Base-by-base conservation (phyloP, 2,329 filamentous ascomycete species). In the Neofusicoccum umdonicola region DNA sequence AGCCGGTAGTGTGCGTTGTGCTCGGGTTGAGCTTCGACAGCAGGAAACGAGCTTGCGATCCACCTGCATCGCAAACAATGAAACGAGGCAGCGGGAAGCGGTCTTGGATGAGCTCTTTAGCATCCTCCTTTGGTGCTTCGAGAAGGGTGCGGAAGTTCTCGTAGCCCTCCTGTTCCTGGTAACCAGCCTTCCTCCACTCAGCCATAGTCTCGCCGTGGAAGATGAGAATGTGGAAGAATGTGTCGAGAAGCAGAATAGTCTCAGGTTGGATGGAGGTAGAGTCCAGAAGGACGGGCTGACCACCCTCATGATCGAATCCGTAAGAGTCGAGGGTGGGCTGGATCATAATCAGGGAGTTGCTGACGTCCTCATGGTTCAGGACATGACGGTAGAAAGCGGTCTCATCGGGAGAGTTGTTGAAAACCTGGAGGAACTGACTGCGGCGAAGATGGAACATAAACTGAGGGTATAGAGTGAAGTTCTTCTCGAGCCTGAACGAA, bases 391-490 rank as follows among this genome's bases (percentile, higher is more conserved):
- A 97, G 80, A 99, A 99, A n/a, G 95, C 95, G 27, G 95, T 99
- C 80, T 99, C 95, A 72, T 99, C 95, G 7, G 95, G 95, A 0
- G 94, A 98, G 79, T 98, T 99, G 83, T 99, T 99, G 86, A 99
- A 99, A 65, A 99, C 93, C 75, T 99, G 95, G 69, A 99, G 80
- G 83, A 99, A 99, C 78, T 98, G 95, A 79, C 93, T 97, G 78
- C 95, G 88, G 71, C 95, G 90, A 67, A 99, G 85, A 78, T 99
- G 95, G 84, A 99, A 99, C 95, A 99, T 99, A 81, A 99, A 99
- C 77, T 99, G 95, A 31, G 95, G 95, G 75, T 99, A 99, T 15
- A 99, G 85, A 0, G 94, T 98, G 75, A 99, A 99, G 83, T 99
- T 99, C 87, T 97, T 97, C 79, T 99, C 95, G 42, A 79, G 75